A percentile compares a stretch with the other conserved stretches of the same genome.
Evolutionary conservation across 2,329 filamentous ascomycete genomes (phyloP).

Genomic region (Leptoxyphium fumago): DNA sequence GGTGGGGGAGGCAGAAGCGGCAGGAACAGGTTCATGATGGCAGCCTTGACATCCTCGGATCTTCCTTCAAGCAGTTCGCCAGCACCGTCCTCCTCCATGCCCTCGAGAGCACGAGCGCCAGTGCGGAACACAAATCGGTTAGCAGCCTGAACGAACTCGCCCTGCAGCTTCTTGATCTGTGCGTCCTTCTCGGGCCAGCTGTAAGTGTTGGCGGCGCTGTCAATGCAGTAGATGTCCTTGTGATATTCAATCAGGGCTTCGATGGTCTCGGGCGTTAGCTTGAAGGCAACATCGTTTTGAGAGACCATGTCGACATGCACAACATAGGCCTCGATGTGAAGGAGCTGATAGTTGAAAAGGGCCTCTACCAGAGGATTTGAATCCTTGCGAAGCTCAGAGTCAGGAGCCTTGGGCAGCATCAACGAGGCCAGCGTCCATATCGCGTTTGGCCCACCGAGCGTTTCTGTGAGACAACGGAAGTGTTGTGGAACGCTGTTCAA

Average conservation of each 20-base stretch:
- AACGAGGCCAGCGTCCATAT: conserved; percentile 91
- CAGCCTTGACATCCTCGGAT: conserved; percentile 83
- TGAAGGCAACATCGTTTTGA: conserved; percentile 94
- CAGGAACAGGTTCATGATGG: conserved; percentile 69
- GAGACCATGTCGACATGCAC: conserved; percentile 99
- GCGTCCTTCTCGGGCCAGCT: conserved; percentile 94
- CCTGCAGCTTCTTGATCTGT: conserved; percentile 92
- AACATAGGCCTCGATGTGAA: conserved; percentile 92
- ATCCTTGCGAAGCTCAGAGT: conserved; percentile 70
- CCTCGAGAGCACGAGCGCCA: conserved; percentile 76
- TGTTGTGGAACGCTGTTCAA: conserved; percentile 95
- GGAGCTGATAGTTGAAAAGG: conserved; percentile 80
- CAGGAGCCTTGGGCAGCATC: conserved; percentile 81
- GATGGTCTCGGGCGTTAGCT: conserved; percentile 89
- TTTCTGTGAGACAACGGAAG: conserved; percentile 88
- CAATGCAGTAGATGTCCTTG: conserved; percentile 84
- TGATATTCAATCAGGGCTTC: conserved; percentile 88
- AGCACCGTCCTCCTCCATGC: conserved; percentile 88
- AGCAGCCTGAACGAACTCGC: conserved; percentile 88
- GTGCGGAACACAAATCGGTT: conserved; percentile 96
- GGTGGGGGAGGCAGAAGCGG: conserved; percentile 78
- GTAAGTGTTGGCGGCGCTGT: conserved; percentile 78
- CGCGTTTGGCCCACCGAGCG: conserved; percentile 71
- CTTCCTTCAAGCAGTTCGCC: conserved; percentile 85
- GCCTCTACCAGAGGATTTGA: conserved; percentile 71